These are phyloP conservation scores for Aaosphaeria arxii DNA, from an alignment of 2,329 filamentous ascomycete genomes.

Conservation along the genomic window DNA sequence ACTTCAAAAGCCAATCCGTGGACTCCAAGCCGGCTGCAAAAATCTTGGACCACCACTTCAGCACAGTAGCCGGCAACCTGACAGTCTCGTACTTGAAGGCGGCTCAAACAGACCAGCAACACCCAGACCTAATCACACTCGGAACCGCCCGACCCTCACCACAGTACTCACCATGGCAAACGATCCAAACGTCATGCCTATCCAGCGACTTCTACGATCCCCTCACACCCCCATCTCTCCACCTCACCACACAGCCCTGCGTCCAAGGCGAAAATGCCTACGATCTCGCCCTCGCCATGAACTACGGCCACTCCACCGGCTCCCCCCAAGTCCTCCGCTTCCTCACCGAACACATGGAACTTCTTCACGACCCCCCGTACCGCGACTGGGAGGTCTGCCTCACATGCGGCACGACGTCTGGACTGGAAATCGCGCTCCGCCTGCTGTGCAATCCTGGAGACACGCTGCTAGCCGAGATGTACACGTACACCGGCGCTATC, in stretches of 20 bases:
- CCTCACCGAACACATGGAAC: background rate
- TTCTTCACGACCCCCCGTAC: background rate
- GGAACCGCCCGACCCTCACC: slow-evolving; percentile 2
- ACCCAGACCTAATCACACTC: slow-evolving; percentile 1
- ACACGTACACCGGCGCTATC: background rate
- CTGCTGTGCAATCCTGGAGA: background rate
- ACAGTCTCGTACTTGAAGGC: background rate
- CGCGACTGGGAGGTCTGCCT: background rate
- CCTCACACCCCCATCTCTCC: background rate
- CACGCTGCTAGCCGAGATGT: background rate
- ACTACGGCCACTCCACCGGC: slow-evolving; percentile 14
- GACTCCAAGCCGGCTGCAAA: background rate
- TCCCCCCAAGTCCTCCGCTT: background rate
- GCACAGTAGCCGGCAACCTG: background rate
- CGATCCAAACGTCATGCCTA: background rate
- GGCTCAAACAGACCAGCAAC: background rate
- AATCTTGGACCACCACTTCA: background rate
- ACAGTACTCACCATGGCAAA: slow-evolving; percentile 1
- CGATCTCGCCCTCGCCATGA: slow-evolving; percentile 1
- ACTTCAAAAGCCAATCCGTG: background rate
- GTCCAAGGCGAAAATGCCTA: background rate
- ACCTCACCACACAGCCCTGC: background rate
- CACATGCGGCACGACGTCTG: background rate
- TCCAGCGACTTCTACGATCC: background rate
- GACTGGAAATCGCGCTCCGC: background rate